Evolutionary conservation across 2,329 filamentous ascomycete genomes (phyloP).

Genomic region (Talaromyces sp.): DNA sequence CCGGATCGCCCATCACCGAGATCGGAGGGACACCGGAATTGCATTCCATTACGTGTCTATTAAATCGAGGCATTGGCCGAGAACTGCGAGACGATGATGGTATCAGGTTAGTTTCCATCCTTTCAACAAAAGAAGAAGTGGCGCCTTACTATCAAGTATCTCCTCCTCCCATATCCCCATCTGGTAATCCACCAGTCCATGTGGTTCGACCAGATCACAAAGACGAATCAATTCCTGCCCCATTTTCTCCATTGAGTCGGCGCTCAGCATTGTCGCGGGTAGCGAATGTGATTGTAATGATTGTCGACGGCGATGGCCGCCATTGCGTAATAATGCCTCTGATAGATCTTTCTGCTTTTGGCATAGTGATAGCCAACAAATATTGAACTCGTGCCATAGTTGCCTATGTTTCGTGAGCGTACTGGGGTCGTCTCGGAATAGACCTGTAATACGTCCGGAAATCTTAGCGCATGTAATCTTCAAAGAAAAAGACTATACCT

Average conservation of each 20-base stretch:
- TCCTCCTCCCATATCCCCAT: conserved; percentile 95
- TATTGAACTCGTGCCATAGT: conserved; percentile 92
- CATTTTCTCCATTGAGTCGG: conserved; percentile 71
- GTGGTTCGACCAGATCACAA: conserved; percentile 82
- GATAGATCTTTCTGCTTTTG: conserved; percentile 79
- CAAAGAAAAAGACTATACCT: conserved; percentile 32
- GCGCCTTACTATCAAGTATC: conserved; percentile 71
- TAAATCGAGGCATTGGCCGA: conserved; percentile 18
- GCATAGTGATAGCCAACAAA: conserved; percentile 80
- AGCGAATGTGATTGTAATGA: conserved; percentile 56
- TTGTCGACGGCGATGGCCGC: conserved; percentile 25
- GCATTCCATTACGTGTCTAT: not conserved
- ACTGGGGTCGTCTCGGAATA: conserved; percentile 77
- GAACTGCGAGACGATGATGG: conserved; percentile 8
- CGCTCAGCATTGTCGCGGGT: conserved; percentile 63
- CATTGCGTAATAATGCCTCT: conserved; percentile 58
- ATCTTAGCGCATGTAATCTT: not conserved
- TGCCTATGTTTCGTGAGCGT: conserved; percentile 74
- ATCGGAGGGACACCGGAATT: not conserved
- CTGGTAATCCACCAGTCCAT: conserved; percentile 95
- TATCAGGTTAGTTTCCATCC: not conserved
- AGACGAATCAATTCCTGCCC: conserved; percentile 77
- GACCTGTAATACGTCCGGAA: conserved; percentile 55
- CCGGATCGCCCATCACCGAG: not conserved
- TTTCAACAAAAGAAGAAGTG: not conserved